Conservation (phyloP, 257 asterid species). For the Ocimum tenuiflorum region DNA sequence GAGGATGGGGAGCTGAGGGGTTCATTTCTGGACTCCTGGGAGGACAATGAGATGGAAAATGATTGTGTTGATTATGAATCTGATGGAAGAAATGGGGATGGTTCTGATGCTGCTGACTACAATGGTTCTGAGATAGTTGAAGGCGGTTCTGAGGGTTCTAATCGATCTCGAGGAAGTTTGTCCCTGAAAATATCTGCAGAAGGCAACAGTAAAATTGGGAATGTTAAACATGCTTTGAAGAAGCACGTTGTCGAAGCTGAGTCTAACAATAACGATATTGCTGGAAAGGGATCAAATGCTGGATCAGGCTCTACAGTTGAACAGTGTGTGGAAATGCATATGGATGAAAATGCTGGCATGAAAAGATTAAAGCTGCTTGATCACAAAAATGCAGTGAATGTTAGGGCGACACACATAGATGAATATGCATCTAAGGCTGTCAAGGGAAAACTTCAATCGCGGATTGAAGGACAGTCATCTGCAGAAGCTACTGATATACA, state of each 20-base stretch:
- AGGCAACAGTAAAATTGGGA: slow-evolving; percentile 23
- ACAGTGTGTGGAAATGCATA: slow-evolving; percentile 27
- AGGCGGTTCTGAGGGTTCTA: slow-evolving; percentile 55
- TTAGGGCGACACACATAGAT: slow-evolving; percentile 25
- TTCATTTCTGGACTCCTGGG: slow-evolving; percentile 48
- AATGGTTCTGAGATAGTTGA: slow-evolving; percentile 47
- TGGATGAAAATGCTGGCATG: slow-evolving; percentile 24
- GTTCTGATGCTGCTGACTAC: slow-evolving; percentile 45
- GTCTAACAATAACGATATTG: slow-evolving; percentile 22
- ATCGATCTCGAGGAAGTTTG: slow-evolving; percentile 28
- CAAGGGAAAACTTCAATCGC: slow-evolving; percentile 45
- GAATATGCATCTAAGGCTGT: slow-evolving; percentile 35
- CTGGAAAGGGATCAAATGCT: slow-evolving; percentile 44
- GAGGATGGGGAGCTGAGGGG: slow-evolving; percentile 92
- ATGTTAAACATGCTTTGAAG: slow-evolving; percentile 25
- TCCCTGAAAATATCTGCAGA: slow-evolving; percentile 18
- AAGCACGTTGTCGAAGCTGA: slow-evolving; percentile 28
- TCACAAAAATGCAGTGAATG: slow-evolving; percentile 25
- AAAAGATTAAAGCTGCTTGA: slow-evolving; percentile 31
- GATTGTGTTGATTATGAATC: slow-evolving; percentile 73
- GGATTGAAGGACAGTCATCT: slow-evolving; percentile 42
- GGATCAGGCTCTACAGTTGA: slow-evolving; percentile 53
- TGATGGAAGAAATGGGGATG: slow-evolving; percentile 62
- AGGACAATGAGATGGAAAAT: slow-evolving; percentile 48
- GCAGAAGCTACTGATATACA: slow-evolving; percentile 27